Base-by-base conservation (phyloP, 2,329 filamentous ascomycete genomes). In the Trichoderma brevicompactum region DNA sequence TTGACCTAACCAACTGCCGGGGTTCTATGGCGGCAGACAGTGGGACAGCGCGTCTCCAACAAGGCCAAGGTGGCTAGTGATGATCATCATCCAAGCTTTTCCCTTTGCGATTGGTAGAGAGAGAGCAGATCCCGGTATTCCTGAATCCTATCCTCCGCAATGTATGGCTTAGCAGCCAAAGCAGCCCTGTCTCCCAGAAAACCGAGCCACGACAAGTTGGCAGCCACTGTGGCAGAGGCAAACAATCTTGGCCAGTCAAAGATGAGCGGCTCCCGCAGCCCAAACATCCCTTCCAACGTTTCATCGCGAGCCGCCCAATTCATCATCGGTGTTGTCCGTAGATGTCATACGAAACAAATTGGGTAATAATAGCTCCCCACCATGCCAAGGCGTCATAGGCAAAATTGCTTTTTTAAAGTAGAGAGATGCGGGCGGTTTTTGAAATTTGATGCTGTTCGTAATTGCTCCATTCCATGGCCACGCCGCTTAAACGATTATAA, bases 141-240 rank as follows among this genome's bases (percentile, higher is more conserved):
- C 13, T 63, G 49, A 46, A 54, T 63, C 60, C 60, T 54, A 41
- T 34, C 40, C 55, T 65, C 48, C 61, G 46, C 41, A 50, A 36
- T 23, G 32, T 28, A 43, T 54, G 60, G 49, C 49, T 43, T 46
- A 60, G 43, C 56, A 44, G 56, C 23, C 56, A 40, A 50, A 58
- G 38, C 59, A 62, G 48, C 48, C 40, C 53, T 52, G 58, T 43
- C 46, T 48, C 59, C 38, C 36, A 52, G 19, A 46, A 38, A 40
- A 34, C 55, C 40, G 28, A 66, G 50, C 49, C 50, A 62, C 64
- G 50, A 44, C n/a, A 13, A 8, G 12, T 34, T 40, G 19, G 32
- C 38, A 55, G 64, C 58, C 64, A 63, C 49, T 62, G 56, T 55
- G 64, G 41, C 56, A 66, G 48, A 63, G 44, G 46, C 34, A 44